These are phyloP conservation scores for Saraca asoca DNA, from an alignment of 331 rosid genomes.

Conservation along the genomic window DNA sequence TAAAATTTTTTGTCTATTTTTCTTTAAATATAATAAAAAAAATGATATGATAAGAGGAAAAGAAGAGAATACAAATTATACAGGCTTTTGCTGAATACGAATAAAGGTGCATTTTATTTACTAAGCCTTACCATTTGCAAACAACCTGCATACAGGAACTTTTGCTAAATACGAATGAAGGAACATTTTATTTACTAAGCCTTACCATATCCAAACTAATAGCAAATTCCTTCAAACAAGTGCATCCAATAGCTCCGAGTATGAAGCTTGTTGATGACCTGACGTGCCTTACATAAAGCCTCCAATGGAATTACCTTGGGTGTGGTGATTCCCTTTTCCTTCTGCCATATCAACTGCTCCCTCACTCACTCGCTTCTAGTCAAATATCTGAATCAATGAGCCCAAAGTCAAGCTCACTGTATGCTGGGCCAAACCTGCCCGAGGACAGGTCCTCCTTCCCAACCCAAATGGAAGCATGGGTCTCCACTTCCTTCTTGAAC, in stretches of 20 bases:
- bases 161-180: too few species aligned
- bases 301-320: slow-evolving; percentile 51
- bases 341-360: slow-evolving; percentile 50
- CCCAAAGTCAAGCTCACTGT: slow-evolving; percentile 50
- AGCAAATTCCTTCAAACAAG: too few species aligned
- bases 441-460: slow-evolving; percentile 66
- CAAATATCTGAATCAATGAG: slow-evolving; percentile 57
- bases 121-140: too few species aligned
- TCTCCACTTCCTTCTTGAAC: slow-evolving; percentile 32
- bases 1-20: too few species aligned
- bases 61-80: too few species aligned
- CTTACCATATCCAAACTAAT: too few species aligned
- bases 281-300: slow-evolving; percentile 51
- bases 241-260: not conserved
- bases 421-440: slow-evolving; percentile 50
- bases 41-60: too few species aligned
- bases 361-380: slow-evolving; percentile 50
- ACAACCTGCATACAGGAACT: too few species aligned
- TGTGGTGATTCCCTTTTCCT: slow-evolving; percentile 49
- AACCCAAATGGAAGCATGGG: slow-evolving; percentile 52
- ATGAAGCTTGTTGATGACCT: slow-evolving; percentile 28
- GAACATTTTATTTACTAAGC: too few species aligned
- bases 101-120: too few species aligned
- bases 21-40: too few species aligned
- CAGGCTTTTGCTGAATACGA: too few species aligned